Evolutionary conservation across 352 stramenopile genomes (phyloP).

Genomic region (Phytophthora kernoviae): DNA sequence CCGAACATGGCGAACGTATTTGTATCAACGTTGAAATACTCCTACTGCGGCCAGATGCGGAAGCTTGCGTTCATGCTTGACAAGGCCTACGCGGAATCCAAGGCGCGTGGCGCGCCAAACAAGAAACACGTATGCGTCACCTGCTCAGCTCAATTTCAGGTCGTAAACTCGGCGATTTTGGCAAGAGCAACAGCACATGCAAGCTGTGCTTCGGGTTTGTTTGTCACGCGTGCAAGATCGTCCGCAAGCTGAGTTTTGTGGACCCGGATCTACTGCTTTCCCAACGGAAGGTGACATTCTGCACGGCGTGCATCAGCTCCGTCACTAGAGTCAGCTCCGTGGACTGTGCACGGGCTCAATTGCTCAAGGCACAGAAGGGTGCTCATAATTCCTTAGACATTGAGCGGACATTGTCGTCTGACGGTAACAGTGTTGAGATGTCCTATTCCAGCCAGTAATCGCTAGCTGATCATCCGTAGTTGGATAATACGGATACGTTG

Average conservation of each 20-base stretch:
- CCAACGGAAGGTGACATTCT: slow-evolving; percentile 40
- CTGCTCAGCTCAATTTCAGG: slow-evolving; percentile 20
- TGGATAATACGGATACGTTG: background rate
- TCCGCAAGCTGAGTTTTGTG: slow-evolving; percentile 40
- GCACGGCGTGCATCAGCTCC: slow-evolving; percentile 26
- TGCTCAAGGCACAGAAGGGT: slow-evolving; percentile 22
- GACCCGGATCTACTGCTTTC: slow-evolving; percentile 29
- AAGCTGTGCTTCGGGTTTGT: slow-evolving; percentile 33
- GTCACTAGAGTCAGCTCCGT: slow-evolving; percentile 28
- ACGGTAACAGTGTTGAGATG: slow-evolving; percentile 15
- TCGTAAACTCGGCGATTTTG: slow-evolving; percentile 23
- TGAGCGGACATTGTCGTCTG: slow-evolving; percentile 17
- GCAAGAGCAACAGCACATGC: slow-evolving; percentile 32
- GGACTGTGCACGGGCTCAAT: slow-evolving; percentile 25
- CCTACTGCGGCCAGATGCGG: slow-evolving; percentile 29
- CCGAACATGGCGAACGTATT: slow-evolving; percentile 26
- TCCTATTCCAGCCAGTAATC: slow-evolving; percentile 8
- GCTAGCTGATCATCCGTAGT: background rate
- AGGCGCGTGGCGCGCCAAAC: slow-evolving; percentile 26
- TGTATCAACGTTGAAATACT: slow-evolving; percentile 23
- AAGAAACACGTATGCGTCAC: slow-evolving; percentile 35
- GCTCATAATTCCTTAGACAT: slow-evolving; percentile 9
- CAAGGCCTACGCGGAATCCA: slow-evolving; percentile 19
- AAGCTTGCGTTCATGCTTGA: slow-evolving; percentile 32
- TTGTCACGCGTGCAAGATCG: slow-evolving; percentile 31